phyloP scores from a whole-genome alignment of 805 yeast genomes.

The Metschnikowia colocasiae region DNA sequence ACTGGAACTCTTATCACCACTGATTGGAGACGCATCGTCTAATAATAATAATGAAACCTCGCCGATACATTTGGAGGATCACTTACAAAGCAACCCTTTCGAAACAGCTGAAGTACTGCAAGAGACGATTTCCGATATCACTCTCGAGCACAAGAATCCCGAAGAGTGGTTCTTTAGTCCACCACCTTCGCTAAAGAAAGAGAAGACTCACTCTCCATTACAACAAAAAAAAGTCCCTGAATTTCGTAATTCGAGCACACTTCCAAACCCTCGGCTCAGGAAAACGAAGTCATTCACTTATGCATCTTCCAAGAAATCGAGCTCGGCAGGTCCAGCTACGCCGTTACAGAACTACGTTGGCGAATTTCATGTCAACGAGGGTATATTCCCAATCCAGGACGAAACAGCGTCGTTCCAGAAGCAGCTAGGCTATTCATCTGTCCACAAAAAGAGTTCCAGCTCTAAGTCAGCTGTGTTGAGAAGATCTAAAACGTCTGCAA shows the following conservation, averaged over 20 bases:
- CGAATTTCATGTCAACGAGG: constrained; percentile 16
- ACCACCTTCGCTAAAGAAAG: not conserved
- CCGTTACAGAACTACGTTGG: constrained; percentile 17
- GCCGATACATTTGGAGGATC: not conserved
- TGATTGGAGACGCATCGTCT: not conserved
- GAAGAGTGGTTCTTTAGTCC: not conserved
- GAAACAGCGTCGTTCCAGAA: constrained; percentile 16
- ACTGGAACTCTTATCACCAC: not conserved
- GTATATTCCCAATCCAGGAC: constrained; percentile 15
- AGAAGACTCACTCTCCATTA: not conserved
- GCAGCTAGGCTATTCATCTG: constrained; percentile 9
- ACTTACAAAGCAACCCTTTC: constrained; percentile 6
- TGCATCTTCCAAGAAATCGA: not conserved
- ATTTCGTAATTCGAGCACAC: not conserved
- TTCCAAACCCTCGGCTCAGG: not conserved
- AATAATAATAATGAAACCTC: not conserved
- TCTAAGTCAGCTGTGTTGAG: constrained; percentile 8
- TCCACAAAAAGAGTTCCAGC: constrained; percentile 9
- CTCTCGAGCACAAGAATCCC: not conserved
- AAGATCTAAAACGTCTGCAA: constrained; percentile 12
- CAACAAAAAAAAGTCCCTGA: not conserved
- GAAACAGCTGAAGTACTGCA: not conserved
- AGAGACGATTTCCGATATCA: not conserved
- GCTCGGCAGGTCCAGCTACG: constrained; percentile 9
- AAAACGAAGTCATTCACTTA: constrained; percentile 11